phyloP scores from a whole-genome alignment of 2,329 filamentous ascomycete genomes.

The Ophiostoma ulmi region DNA sequence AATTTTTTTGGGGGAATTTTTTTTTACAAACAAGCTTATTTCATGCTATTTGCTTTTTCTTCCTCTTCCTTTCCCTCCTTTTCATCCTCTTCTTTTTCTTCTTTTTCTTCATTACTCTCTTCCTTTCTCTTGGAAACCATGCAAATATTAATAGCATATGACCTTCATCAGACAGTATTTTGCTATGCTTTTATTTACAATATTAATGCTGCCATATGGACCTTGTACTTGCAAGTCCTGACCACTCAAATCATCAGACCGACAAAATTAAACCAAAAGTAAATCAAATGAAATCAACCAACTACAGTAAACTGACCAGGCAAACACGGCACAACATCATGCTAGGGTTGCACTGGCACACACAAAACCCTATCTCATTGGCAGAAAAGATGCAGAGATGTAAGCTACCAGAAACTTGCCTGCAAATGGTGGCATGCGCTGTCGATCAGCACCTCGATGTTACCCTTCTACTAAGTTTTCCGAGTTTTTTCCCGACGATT shows the following conservation, averaged over 20 bases:
- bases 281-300: not conserved
- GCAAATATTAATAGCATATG: no score
- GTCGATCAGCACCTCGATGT: slow-evolving; percentile 4
- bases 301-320: not conserved
- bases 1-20: no score
- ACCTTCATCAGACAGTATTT: no score
- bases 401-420: not conserved
- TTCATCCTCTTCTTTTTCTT: no score
- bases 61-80: no score
- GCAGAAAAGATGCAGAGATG: not conserved
- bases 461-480: not conserved
- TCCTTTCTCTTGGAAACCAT: no score
- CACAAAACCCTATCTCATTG: not conserved
- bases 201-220: no score
- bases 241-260: not conserved
- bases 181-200: no score
- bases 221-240: no score
- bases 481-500: not conserved
- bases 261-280: not conserved
- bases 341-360: not conserved
- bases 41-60: no score
- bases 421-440: not conserved
- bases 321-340: not conserved
- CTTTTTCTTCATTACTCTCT: no score
- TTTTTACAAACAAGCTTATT: no score